These are phyloP conservation scores for Claviceps cyperi DNA, from an alignment of 2,329 filamentous ascomycete genomes.

Conservation along the genomic window DNA sequence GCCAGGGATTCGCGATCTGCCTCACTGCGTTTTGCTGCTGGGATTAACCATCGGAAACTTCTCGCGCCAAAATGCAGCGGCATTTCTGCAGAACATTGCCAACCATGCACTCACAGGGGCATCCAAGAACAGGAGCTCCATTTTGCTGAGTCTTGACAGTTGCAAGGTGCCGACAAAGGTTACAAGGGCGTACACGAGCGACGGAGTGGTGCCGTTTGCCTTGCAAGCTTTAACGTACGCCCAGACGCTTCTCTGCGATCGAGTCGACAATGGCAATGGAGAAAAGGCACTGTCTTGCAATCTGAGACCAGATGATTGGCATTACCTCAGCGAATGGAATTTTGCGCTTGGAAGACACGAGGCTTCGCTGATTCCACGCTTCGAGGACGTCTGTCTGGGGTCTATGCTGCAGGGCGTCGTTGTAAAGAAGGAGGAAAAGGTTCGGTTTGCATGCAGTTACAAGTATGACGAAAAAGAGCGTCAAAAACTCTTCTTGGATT, in stretches of 20 bases:
- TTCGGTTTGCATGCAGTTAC: neutral
- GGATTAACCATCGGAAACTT: slow-evolving; percentile 2
- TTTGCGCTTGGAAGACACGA: neutral
- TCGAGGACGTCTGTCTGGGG: neutral
- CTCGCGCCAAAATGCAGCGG: neutral
- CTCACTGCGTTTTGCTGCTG: slow-evolving; percentile 1
- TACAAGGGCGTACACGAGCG: neutral
- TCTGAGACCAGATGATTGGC: neutral
- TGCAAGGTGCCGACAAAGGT: slow-evolving; percentile 1
- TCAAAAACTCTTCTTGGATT: neutral
- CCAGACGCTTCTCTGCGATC: neutral
- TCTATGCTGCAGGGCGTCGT: neutral
- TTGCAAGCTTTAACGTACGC: slow-evolving; percentile 1
- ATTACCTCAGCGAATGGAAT: slow-evolving; percentile 1
- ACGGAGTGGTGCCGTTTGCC: neutral
- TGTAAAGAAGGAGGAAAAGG: neutral
- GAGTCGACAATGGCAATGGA: too few relatives aligned
- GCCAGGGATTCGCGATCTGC: neutral
- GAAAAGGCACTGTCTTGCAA: neutral
- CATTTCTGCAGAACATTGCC: neutral
- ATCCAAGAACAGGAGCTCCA: neutral
- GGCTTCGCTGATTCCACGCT: neutral
- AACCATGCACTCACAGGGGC: neutral
- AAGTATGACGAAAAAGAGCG: neutral
- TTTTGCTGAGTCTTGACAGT: neutral